Conservation (phyloP, 495 filamentous ascomycete species). For the Hyaloscypha bicolor region DNA sequence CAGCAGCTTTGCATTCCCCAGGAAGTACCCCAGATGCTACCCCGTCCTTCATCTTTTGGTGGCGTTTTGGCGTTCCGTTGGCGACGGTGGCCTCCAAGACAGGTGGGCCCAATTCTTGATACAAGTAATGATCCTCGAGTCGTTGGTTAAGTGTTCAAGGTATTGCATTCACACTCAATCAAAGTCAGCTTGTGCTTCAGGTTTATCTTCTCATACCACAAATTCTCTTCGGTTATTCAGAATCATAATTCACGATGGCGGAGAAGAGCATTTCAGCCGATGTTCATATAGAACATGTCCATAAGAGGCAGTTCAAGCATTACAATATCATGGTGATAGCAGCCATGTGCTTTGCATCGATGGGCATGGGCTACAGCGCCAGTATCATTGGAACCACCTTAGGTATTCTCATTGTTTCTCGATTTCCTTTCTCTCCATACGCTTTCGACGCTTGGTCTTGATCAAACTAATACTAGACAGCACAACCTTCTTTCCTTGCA, state of each 20-base stretch:
- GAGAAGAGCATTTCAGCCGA: not conserved
- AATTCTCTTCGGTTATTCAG: not conserved
- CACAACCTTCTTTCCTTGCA: constrained; percentile 32
- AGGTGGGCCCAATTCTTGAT: not conserved
- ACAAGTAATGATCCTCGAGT: not conserved
- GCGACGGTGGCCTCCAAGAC: too few relatives aligned
- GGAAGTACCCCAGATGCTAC: not conserved
- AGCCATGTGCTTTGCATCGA: constrained; percentile 12
- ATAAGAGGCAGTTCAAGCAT: not conserved
- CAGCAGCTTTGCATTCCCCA: not conserved
- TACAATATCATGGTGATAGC: not conserved
- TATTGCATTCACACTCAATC: not conserved
- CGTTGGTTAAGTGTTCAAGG: not conserved
- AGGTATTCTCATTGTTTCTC: not conserved
- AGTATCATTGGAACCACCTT: constrained; percentile 32
- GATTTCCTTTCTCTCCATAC: not conserved
- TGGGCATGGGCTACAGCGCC: constrained; percentile 32
- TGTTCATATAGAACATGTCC: not conserved
- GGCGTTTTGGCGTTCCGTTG: not conserved
- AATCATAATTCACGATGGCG: not conserved
- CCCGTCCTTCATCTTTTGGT: not conserved
- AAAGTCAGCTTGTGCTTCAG: not conserved
- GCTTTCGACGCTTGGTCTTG: not conserved
- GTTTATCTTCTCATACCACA: not conserved
- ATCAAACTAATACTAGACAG: constrained; percentile 2